These are phyloP conservation scores for Saccharomycopsis hybrid DNA, from an alignment of 1,139 yeast species.

Conservation along the genomic window DNA sequence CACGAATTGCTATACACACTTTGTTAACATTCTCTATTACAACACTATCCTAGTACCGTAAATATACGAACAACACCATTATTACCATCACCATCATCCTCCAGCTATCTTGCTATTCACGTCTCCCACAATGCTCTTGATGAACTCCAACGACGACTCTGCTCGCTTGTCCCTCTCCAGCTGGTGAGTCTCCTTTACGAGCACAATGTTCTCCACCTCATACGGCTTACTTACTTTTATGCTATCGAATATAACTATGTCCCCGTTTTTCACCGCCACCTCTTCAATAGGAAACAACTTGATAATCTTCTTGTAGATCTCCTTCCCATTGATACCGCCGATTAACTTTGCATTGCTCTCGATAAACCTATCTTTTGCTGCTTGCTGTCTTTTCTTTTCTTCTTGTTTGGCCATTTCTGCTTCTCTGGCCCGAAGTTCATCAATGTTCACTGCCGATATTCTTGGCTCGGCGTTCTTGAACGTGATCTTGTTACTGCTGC, in stretches of 20 bases:
- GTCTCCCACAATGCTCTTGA: slow-evolving; percentile 14
- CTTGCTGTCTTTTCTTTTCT: slow-evolving; percentile 12
- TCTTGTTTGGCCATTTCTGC: slow-evolving; percentile 8
- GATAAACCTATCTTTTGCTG: slow-evolving; percentile 10
- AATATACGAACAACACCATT: no score
- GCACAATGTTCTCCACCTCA: slow-evolving; percentile 7
- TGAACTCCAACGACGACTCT: slow-evolving; percentile 15
- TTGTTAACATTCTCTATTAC: no score
- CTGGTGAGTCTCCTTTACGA: slow-evolving; percentile 1
- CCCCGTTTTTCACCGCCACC: slow-evolving; percentile 7
- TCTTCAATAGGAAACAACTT: slow-evolving; percentile 20
- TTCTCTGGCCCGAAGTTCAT: slow-evolving; percentile 11
- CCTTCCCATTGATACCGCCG: slow-evolving; percentile 11
- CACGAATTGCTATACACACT: no score
- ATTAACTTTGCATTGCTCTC: slow-evolving; percentile 8
- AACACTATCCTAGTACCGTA: no score
- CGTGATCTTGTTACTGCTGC: no score
- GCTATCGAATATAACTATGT: slow-evolving; percentile 13
- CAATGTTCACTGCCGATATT: slow-evolving; percentile 9
- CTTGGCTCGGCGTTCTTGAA: slow-evolving; percentile 11
- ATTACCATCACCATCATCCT: no score
- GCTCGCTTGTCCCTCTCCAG: slow-evolving; percentile 10
- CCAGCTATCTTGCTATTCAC: slow-evolving; percentile 6
- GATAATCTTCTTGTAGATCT: slow-evolving; percentile 15
- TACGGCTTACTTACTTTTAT: slow-evolving; percentile 14